Percentiles rank a stretch among this genome's conserved stretches.
Evolutionary conservation across 2,329 filamentous ascomycete species (phyloP).

Genomic region (Catunica adiposa): DNA sequence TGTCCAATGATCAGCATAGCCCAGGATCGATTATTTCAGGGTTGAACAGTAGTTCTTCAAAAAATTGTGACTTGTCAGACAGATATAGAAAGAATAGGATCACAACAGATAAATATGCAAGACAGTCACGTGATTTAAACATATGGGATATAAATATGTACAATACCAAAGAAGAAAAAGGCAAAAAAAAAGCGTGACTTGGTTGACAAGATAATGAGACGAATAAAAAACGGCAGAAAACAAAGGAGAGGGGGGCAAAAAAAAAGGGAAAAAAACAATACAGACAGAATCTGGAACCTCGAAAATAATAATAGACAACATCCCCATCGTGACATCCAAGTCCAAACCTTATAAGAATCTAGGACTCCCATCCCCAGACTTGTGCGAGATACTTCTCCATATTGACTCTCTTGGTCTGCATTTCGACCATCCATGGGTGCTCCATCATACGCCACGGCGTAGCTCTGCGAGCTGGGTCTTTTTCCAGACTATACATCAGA

Average conservation of each 20-base stretch:
- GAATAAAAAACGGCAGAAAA: background rate
- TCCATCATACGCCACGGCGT: constrained; percentile 98
- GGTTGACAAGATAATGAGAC: too few relatives aligned
- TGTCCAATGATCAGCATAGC: constrained; percentile 6
- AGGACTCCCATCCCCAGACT: constrained; percentile 85
- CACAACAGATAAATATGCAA: too few relatives aligned
- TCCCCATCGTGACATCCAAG: background rate
- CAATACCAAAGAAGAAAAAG: too few relatives aligned
- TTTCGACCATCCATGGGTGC: constrained; percentile 97
- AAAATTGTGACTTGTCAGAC: too few relatives aligned
- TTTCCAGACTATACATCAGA: constrained; percentile 80
- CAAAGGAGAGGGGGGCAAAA: background rate
- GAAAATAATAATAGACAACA: background rate
- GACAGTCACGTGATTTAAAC: background rate
- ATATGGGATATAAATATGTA: background rate
- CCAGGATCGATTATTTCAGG: too few relatives aligned
- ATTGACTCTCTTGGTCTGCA: constrained; percentile 90
- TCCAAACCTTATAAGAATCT: background rate
- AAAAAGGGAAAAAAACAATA: constrained; percentile 4
- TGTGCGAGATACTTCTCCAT: constrained; percentile 88
- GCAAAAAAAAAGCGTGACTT: too few relatives aligned
- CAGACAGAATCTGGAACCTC: background rate
- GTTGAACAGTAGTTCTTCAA: too few relatives aligned
- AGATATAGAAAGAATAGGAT: too few relatives aligned
- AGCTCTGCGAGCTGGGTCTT: constrained; percentile 70